phyloP scores from a whole-genome alignment of 108 stramenopile genomes.

The Skeletonema tropicum region DNA sequence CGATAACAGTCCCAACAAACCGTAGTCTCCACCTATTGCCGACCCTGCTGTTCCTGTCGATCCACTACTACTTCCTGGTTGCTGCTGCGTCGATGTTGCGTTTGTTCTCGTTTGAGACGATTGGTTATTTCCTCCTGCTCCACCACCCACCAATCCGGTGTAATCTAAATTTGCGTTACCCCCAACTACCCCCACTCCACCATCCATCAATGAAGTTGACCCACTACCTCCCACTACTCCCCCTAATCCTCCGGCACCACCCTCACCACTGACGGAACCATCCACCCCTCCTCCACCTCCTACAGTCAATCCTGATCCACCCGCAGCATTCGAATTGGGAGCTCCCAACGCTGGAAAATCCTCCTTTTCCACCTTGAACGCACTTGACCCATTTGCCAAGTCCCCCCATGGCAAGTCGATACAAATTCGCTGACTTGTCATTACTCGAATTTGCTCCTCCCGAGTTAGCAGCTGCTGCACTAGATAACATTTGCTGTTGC shows the following conservation, averaged over 20 bases:
- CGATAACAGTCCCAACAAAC: constrained; percentile 90
- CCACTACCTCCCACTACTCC: constrained; percentile 35
- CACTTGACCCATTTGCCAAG: constrained; percentile 61
- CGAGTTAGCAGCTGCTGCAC: constrained; percentile 29
- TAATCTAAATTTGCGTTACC: constrained; percentile 42
- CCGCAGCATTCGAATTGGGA: constrained; percentile 9
- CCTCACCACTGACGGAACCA: constrained; percentile 20
- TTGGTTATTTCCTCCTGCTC: constrained; percentile 7
- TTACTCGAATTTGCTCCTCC: constrained; percentile 18
- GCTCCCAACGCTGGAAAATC: constrained; percentile 78
- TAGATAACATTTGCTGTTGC: constrained; percentile 68
- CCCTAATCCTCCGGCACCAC: constrained; percentile 24
- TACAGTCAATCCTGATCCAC: not conserved
- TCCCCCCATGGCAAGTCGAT: constrained; percentile 76
- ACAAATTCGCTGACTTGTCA: constrained; percentile 62
- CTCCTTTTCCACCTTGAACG: constrained; percentile 84
- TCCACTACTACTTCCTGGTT: constrained; percentile 44
- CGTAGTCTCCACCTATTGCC: constrained; percentile 90
- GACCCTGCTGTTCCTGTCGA: constrained; percentile 57
- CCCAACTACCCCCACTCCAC: constrained; percentile 30
- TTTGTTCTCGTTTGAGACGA: constrained; percentile 36
- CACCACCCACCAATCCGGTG: constrained; percentile 45
- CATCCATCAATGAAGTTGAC: constrained; percentile 19
- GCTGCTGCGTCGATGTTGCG: constrained; percentile 33
- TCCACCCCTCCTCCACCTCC: constrained; percentile 13